A percentile compares a stretch with the other conserved stretches of the same genome.
These are phyloP conservation scores for Sugiyamaella qingdaonensis DNA, from an alignment of 805 yeast genomes.

Conservation along the genomic window DNA sequence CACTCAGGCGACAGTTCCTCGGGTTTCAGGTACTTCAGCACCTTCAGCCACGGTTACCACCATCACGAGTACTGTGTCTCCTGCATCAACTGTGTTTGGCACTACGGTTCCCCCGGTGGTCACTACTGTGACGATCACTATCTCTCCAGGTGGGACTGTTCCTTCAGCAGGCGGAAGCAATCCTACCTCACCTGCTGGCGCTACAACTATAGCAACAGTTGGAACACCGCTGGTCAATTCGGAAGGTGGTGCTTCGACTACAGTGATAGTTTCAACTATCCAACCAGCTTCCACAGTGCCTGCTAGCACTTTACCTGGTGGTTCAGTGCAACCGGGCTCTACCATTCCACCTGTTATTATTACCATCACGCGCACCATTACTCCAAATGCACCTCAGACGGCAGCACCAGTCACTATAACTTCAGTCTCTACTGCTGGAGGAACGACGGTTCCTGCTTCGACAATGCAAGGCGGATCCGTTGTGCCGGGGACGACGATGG, in stretches of 20 bases:
- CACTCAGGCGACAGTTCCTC: neutral
- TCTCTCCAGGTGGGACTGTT: neutral
- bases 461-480: neutral
- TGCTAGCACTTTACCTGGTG: neutral
- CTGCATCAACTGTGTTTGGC: conserved; percentile 20
- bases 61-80: conserved; percentile 7
- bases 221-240: too few relatives aligned
- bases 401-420: neutral
- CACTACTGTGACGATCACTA: neutral
- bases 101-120: conserved; percentile 13
- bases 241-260: neutral
- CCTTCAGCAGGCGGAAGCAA: too few relatives aligned
- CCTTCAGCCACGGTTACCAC: neutral
- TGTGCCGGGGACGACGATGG: conserved; percentile 3
- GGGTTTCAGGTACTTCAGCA: neutral
- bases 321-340: conserved; percentile 13
- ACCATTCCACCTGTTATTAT: conserved; percentile 7
- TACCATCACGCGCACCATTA: conserved; percentile 9
- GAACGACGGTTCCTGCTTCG: neutral
- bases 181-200: too few relatives aligned
- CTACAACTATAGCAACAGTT: too few relatives aligned
- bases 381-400: neutral
- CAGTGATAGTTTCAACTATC: neutral
- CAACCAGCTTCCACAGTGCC: neutral
- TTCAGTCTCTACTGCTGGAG: neutral